These are phyloP conservation scores for Hansenula anomala DNA, from an alignment of 1,139 yeast genomes.

Conservation along the genomic window DNA sequence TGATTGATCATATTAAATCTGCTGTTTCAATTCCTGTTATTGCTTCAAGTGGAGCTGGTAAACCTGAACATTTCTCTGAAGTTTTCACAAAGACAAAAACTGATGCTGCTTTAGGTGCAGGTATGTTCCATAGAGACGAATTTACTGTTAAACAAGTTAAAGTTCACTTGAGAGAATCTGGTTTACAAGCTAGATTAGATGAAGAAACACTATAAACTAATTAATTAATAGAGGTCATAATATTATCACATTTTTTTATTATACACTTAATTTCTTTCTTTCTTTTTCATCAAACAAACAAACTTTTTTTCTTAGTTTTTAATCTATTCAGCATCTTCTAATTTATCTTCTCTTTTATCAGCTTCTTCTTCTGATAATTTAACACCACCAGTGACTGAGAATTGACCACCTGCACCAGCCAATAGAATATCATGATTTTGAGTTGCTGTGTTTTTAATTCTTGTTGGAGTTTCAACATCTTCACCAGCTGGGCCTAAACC, in stretches of 20 bases:
- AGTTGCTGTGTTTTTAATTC: slow-evolving; percentile 91
- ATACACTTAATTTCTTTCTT: no score
- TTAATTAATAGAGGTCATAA: no score
- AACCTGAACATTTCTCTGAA: slow-evolving; percentile 81
- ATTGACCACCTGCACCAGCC: slow-evolving; percentile 94
- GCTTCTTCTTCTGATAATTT: slow-evolving; percentile 58
- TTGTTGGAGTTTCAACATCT: slow-evolving; percentile 80
- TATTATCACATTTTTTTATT: no score
- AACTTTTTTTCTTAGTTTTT: no score
- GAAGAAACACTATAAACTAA: slow-evolving; percentile 6
- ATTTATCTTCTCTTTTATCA: slow-evolving; percentile 53
- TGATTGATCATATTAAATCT: slow-evolving; percentile 68
- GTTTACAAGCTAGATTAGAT: slow-evolving; percentile 50
- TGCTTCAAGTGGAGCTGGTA: slow-evolving; percentile 97
- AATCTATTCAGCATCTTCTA: slow-evolving; percentile 29
- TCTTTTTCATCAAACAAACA: no score
- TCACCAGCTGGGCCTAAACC: slow-evolving; percentile 93
- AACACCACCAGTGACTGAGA: slow-evolving; percentile 80
- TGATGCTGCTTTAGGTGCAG: slow-evolving; percentile 98
- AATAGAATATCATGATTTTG: slow-evolving; percentile 62
- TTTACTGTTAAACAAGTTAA: slow-evolving; percentile 85
- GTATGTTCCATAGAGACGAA: slow-evolving; percentile 94
- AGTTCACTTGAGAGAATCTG: slow-evolving; percentile 46
- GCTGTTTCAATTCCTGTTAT: slow-evolving; percentile 87
- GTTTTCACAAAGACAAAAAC: slow-evolving; percentile 77